Base-by-base conservation (phyloP, 306 rosid species). In the Prunus campanulata region DNA sequence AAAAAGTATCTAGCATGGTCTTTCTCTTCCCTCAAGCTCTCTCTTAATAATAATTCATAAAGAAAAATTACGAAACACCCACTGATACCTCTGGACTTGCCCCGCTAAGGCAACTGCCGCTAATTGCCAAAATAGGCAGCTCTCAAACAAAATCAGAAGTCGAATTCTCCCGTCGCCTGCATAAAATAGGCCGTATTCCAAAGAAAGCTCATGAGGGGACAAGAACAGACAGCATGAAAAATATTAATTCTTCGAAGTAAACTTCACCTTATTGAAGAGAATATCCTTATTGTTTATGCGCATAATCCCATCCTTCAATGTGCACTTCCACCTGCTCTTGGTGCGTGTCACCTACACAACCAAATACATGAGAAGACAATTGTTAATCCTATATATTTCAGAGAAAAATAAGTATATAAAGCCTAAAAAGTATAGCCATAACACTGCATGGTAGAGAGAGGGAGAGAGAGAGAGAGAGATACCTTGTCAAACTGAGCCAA, bases 401-500 rank as follows among this genome's bases (percentile, higher is more conserved):
- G 48, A 56, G 5, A 32, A 64, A 27, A 73, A 1, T 11, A 30
- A 57, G 42, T 18, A 73, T 13, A 57, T 12, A 0, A 2, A 30
- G 12, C 48, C 51, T 30, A 20, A 51, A 3, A 29, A 15, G n/a
- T 42, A 75, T n/a, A 35, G 49, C 66, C 19, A 13, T 25, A 57
- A 19, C 29, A 8, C 24, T 9, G 39, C 15, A 35, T 8, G 8
- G 30, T 39, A 61, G 39, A 11, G 49, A 12, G 5, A 18, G 20
- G 19, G 46, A 66, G 49, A 62, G 18, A 11, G 27, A 20, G 20
- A 52, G 57, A 71, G 24, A 14, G 27, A 51, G 74, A 75, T 15
- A 90, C 99, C 93, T 95, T 95, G 80, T 96, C 99, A 87, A 93
- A 93, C 88, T 96, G 99, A 49, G 98, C 99, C 92, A 96, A 79